phyloP scores from a whole-genome alignment of 2,329 filamentous ascomycete species.

The Fulvia fulva region DNA sequence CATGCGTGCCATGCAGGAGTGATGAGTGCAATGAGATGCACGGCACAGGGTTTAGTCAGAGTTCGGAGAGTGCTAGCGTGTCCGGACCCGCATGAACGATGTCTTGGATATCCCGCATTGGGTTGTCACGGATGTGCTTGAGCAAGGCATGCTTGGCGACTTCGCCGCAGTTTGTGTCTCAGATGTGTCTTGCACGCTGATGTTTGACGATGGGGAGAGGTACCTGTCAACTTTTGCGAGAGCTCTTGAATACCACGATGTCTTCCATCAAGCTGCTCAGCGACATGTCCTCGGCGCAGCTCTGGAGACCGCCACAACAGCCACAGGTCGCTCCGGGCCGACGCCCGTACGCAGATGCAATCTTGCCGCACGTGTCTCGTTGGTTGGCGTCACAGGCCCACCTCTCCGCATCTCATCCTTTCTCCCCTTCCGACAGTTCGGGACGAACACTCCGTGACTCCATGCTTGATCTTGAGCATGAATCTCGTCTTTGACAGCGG shows the following conservation, averaged over 20 bases:
- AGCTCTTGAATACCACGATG: too few species aligned
- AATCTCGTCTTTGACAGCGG: background rate
- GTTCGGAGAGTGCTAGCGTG: background rate
- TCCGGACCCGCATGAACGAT: background rate
- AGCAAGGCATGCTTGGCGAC: too few species aligned
- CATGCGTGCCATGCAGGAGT: background rate
- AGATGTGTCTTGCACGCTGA: too few species aligned
- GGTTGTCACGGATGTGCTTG: background rate
- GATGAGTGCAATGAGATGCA: background rate
- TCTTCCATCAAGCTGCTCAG: too few species aligned
- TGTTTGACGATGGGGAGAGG: too few species aligned
- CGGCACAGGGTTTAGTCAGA: background rate
- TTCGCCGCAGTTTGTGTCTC: too few species aligned
- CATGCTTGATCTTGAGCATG: background rate
- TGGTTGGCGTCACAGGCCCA: background rate
- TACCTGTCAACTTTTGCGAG: too few species aligned
- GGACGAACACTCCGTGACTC: background rate
- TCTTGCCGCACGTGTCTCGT: background rate
- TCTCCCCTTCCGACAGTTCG: background rate
- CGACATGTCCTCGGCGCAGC: background rate
- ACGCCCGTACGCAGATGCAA: background rate
- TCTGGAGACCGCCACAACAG: background rate
- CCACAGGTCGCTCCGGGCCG: background rate
- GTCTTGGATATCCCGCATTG: background rate
- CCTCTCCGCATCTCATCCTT: background rate